Base-by-base conservation (phyloP, 1,139 yeast species). In the Candida anutae region DNA sequence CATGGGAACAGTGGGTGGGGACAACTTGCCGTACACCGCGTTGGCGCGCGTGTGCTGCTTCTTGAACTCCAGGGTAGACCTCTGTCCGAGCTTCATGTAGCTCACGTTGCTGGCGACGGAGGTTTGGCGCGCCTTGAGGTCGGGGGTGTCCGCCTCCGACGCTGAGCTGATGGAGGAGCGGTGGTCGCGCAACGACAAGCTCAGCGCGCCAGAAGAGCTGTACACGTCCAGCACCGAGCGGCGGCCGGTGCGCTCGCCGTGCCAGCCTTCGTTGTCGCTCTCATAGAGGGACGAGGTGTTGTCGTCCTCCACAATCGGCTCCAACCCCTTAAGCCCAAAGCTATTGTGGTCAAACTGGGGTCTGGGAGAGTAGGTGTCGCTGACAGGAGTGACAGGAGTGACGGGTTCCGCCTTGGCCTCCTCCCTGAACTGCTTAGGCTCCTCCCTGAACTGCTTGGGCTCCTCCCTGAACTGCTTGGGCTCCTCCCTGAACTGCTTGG, bases 121-220 rank as follows among this genome's bases (percentile, higher is more conserved):
- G 6, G 39, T 27, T 15, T 32, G 31, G 12, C 43, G 34, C 19
- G 10, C 10, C 10, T 17, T 17, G 25, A 38, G 23, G 21, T 35
- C 32, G 23, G 50, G 48, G 10, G 48, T 42, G 13, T 33, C 27
- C 14, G 31, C 27, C 5, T 39, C 45, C 13, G 42, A 35, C 4
- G 34, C 43, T 19, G 46, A 42, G 26, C 41, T 36, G 28, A 46
- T 43, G 15, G 48, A 43, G 5, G 50, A 45, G 31, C 57, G 53
- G 44, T 53, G 54, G 38, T 60, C 64, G 33, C 61, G 64, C 42
- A 63, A 61, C 1, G 70, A 64, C 36, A 63, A 57, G 13, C 63
- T 50, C 8, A 66, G 58, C 6, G 50, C 48, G 27, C 64, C 59
- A 5, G 65, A 55, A 20, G 60, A 52, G 4, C 48, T 40, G 26